Evolutionary conservation across 345 rosid genomes (phyloP), one percentile per base, ranked within the genome.

Genomic region (Sonneratia alba): DNA sequence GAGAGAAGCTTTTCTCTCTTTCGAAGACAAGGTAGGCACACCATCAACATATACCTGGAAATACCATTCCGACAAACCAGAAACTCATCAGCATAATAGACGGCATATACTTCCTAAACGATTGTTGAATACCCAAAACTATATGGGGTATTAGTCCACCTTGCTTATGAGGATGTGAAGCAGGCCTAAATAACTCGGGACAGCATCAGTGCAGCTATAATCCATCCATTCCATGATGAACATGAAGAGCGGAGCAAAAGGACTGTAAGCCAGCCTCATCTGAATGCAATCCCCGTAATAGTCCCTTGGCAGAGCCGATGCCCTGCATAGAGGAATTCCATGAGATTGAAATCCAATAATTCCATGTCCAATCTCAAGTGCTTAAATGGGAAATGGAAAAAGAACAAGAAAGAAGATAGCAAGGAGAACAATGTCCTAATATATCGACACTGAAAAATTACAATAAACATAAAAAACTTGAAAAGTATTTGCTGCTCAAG

Each of bases 221-320:
- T 87, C 89, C 88, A 86, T 82, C 96, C 92, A 89, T 76, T 87
- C 87, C 47, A 86, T 73, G 74, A 86, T 73, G 80, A 81, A 87
- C 70, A 89, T 76, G 72, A 86, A 69, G 53, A 85, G 71, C 6
- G 85, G 92, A 9, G 91, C 92, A 73, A 86, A 66, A 4, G 88
- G 84, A 77, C 90, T 81, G 74, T 82, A 89, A 57, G 86, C 83
- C 74, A 89, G 73, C 76, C 79, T 83, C 92, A 89, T 86, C 75
- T 86, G 90, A 70, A 86, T 72, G 73, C 40, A 76, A 70, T 80
- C 71, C 27, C 86, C 89, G 21, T 84, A 79, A 73, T 71, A 66
- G 70, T 86, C 85, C 78, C 85, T 83, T 3, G 96, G 90, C 2
- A 89, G 78, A 73, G 86, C 69, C 8, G 86, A 84, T 3, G 90